Conservation (phyloP, 139 green algal species). For the Coelastrella sp. region DNA sequence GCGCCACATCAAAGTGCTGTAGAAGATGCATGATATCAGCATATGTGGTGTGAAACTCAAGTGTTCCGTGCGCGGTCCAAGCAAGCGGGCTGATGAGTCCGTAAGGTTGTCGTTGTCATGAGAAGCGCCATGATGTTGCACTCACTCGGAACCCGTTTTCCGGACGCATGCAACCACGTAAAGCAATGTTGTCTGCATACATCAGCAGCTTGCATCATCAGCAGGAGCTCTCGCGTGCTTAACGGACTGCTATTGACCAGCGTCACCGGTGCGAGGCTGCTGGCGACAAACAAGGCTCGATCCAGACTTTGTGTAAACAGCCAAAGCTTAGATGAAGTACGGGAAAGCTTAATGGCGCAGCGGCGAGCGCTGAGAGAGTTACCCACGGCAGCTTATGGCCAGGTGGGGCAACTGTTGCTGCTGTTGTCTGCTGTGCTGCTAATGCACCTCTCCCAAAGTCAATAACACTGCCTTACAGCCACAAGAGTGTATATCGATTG, state of each 20-base stretch:
- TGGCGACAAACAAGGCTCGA: background rate
- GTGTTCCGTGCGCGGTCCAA: too few relatives aligned
- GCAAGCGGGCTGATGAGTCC: too few relatives aligned
- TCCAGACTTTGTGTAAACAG: background rate
- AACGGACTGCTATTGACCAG: too few relatives aligned
- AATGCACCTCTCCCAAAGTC: too few relatives aligned
- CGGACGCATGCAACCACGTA: background rate
- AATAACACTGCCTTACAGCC: too few relatives aligned
- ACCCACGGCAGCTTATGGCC: slow-evolving; percentile 12
- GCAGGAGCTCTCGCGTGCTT: too few relatives aligned
- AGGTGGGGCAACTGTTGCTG: too few relatives aligned
- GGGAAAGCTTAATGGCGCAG: background rate
- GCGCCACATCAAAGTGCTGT: too few relatives aligned
- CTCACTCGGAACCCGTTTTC: background rate
- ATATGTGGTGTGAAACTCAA: too few relatives aligned
- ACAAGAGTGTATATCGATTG: too few relatives aligned
- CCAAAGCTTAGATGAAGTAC: slow-evolving; percentile 3
- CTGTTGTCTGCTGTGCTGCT: background rate
- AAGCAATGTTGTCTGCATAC: background rate
- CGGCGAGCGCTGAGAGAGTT: background rate
- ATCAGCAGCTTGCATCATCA: background rate
- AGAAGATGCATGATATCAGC: too few relatives aligned
- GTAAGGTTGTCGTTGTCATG: too few relatives aligned
- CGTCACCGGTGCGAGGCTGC: background rate
- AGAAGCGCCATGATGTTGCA: background rate